Base-by-base conservation (phyloP, 2,329 filamentous ascomycete genomes). In the Colletotrichum somersetense region DNA sequence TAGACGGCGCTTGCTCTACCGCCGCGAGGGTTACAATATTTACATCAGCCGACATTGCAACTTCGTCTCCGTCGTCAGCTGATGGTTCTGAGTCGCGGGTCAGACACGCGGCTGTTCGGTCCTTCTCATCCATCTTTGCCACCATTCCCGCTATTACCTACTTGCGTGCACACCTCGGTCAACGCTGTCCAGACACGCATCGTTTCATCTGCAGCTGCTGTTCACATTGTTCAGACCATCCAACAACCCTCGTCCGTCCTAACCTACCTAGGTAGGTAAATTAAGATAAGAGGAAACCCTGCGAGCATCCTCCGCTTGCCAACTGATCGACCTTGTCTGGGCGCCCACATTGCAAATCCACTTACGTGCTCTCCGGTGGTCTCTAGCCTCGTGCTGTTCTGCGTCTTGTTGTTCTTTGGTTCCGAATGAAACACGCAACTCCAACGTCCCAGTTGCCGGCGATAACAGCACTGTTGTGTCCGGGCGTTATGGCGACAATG, bases 101-200 rank as follows among this genome's bases (percentile, higher is more conserved):
- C 12, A 20, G 14, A 30, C 35, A 42, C n/a, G 8, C 35, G 33
- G 40, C 6, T 52, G 20, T 26, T 8, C n/a, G 50, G 11, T 16
- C 59, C 35, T 35, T 38, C 26, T 62, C 18, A 35, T 26, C 38
- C 23, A 33, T 40, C 26, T 62, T 64, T 44, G 62, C 50, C 35
- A 67, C 69, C 58, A 61, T 46, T 61, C 40, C 35, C 33, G 48
- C 50, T 64, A 72, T 44, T 38, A 70, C 12, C 4, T 18, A 18
- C 3, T 40, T 6, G 12, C 14, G 40, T 42, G 6, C 46, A 59
- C 58, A 63, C 23, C 46, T 69, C 61, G 53, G 61, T 70, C 66
- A 33, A 18, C 65, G 46, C 46, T 42, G 46, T 65, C 70, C 72
- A 74, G 72, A 74, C 72, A 62, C 40, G 70, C 62, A 52, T 66